Conservation (phyloP, 2,329 filamentous ascomycete species). For the Grosmannia huntii region DNA sequence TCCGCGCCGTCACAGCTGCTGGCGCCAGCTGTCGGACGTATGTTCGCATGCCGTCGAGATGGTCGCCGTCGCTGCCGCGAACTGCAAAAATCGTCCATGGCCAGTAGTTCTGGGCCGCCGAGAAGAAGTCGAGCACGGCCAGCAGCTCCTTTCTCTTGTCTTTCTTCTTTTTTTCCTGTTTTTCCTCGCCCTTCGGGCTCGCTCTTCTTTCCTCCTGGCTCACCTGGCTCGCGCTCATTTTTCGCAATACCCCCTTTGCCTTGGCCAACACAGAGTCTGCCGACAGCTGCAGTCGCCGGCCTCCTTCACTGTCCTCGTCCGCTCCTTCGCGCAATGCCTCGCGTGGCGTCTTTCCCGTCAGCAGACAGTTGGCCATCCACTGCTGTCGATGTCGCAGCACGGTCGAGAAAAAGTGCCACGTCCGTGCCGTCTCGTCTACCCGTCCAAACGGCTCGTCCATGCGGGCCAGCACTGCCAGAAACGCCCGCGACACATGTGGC, state of each 20-base stretch:
- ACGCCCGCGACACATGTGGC: constrained; percentile 67
- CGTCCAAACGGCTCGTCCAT: constrained; percentile 66
- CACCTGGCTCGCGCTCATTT: constrained; percentile 31
- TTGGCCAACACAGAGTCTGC: constrained; percentile 56
- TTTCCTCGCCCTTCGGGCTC: too few species aligned
- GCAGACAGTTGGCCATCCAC: constrained; percentile 87
- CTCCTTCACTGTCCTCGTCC: constrained; percentile 21
- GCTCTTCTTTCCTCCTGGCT: constrained; percentile 33
- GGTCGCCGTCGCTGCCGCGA: constrained; percentile 46
- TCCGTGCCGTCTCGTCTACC: constrained; percentile 47
- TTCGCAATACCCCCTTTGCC: constrained; percentile 56
- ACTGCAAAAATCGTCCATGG: constrained; percentile 81
- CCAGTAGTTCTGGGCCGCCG: constrained; percentile 86
- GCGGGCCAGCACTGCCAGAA: constrained; percentile 64
- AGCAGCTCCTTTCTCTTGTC: constrained; percentile 48
- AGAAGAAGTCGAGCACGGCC: constrained; percentile 74
- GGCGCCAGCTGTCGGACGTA: constrained; percentile 52
- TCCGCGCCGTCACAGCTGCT: constrained; percentile 36
- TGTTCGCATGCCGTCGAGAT: constrained; percentile 58
- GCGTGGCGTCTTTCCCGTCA: constrained; percentile 76
- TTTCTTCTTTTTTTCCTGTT: not conserved
- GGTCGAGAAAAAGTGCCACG: constrained; percentile 78
- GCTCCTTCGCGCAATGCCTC: constrained; percentile 48
- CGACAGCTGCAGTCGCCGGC: constrained; percentile 26
- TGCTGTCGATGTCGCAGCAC: constrained; percentile 85